Evolutionary conservation across 768 basidiomycete species (phyloP), one percentile per base, ranked within the genome.

Genomic region (Panaeolus cyanescens): DNA sequence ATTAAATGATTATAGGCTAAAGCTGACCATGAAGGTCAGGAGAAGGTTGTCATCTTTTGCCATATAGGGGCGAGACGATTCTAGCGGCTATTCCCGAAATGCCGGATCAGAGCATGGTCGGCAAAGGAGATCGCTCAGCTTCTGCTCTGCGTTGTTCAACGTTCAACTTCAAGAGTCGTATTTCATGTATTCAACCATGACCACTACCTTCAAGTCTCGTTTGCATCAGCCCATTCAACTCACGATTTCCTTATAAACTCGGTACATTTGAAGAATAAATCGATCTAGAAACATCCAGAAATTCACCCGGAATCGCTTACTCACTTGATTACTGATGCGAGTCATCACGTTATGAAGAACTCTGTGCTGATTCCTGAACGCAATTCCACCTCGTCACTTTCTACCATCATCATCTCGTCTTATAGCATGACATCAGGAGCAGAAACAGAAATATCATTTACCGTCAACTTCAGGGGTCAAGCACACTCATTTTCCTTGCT

Each of bases 401-500:
- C 60, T 42, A 39, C 32, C 55, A 56, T 15, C 8, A 15, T 36
- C 13, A 7, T 32, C 55, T 36, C 28, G 39, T 32, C 20, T 30
- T 36, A 25, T 13, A 19, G 28, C 10, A 64, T 61, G 59, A 37
- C 66, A 1, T 55, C 59, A 8, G 13, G 20, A 28, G 58, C 31
- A 9, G 25, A 54, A 22, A 56, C 42, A 9, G 25, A 61, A 10
- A 65, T 72, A 32, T 64, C 67, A 20, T 55, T 75, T 25, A 72
- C 72, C 19, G 68, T 90, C 59, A 66, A 75, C 25, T 80, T 83
- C 67, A 83, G 87, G 3, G 86, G 88, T 2, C 71, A 67, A 39
- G 65, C 74, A 1, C 76, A 89, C 67, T 54, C 69, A 1, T 64
- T 91, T n/a, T 78, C 81, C 0, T 66, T 89, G 0, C 74, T 75